Evolutionary conservation across 2,329 filamentous ascomycete genomes (phyloP).

Genomic region (Chaetomium olivaceum): DNA sequence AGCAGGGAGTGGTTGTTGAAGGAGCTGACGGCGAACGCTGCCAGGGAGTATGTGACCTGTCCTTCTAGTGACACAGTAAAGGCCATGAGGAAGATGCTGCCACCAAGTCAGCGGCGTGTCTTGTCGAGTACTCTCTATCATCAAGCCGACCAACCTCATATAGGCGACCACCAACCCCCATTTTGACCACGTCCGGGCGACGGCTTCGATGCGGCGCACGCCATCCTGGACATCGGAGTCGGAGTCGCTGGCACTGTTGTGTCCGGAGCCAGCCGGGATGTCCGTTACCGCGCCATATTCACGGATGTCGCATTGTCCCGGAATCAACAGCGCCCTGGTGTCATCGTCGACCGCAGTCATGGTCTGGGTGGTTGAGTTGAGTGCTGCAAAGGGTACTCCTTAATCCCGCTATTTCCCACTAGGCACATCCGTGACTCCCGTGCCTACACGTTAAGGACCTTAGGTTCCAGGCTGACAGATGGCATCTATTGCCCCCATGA

Average conservation of each 20-base stretch:
- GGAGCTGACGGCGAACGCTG: slow-evolving; percentile 64
- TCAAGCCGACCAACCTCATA: slow-evolving; percentile 29
- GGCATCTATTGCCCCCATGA: slow-evolving; percentile 1
- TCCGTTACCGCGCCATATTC: slow-evolving; percentile 23
- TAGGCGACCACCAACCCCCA: slow-evolving; percentile 38
- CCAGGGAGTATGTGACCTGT: slow-evolving; percentile 61
- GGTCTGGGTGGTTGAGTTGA: background rate
- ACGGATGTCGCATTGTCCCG: background rate
- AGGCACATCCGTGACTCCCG: slow-evolving; percentile 1
- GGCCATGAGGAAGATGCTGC: slow-evolving; percentile 57
- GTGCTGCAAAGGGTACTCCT: background rate
- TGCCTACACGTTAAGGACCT: background rate
- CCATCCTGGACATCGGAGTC: slow-evolving; percentile 35
- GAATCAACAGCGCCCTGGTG: slow-evolving; percentile 12
- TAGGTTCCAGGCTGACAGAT: background rate
- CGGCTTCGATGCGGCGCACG: slow-evolving; percentile 39
- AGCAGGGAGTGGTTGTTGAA: slow-evolving; percentile 64
- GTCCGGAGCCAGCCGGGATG: background rate
- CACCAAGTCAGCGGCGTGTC: slow-evolving; percentile 18
- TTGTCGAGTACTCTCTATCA: background rate
- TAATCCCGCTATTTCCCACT: background rate
- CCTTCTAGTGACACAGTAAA: slow-evolving; percentile 67
- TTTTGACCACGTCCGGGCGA: slow-evolving; percentile 38
- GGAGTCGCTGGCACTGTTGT: background rate
- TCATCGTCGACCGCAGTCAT: slow-evolving; percentile 16